These are phyloP conservation scores for Tricholoma hemisulphureum DNA, from an alignment of 768 basidiomycete species.

Conservation along the genomic window DNA sequence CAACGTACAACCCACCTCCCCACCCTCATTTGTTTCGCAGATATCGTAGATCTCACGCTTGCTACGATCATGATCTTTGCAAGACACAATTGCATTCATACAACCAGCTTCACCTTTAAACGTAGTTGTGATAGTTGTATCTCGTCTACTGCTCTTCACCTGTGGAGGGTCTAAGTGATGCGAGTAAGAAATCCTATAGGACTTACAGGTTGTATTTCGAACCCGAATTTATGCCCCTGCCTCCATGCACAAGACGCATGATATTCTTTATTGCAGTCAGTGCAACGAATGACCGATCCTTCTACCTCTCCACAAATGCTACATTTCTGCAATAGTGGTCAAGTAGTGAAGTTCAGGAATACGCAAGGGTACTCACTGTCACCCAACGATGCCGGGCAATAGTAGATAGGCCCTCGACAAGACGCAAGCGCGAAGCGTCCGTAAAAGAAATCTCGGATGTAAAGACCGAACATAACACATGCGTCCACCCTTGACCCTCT, in stretches of 20 bases:
- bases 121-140: constrained; percentile 59
- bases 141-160: constrained; percentile 78
- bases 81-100: constrained; percentile 76
- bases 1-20: constrained; percentile 56
- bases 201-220: constrained; percentile 84
- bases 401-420: constrained; percentile 84
- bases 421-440: constrained; percentile 65
- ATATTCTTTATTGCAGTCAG: constrained; percentile 75
- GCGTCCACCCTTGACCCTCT: constrained; percentile 91
- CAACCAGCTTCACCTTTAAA: constrained; percentile 79
- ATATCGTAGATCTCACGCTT: constrained; percentile 75
- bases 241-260: constrained; percentile 93
- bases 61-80: constrained; percentile 69
- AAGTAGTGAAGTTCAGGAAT: background rate
- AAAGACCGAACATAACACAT: constrained; percentile 87
- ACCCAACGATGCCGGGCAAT: constrained; percentile 73
- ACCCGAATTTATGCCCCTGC: constrained; percentile 81
- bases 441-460: constrained; percentile 82
- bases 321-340: constrained; percentile 55
- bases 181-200: no score
- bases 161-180: constrained; percentile 26
- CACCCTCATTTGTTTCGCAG: constrained; percentile 81
- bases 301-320: constrained; percentile 65
- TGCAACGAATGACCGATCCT: constrained; percentile 83
- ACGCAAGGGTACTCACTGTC: constrained; percentile 47